Conservation (phyloP, 805 yeast genomes). For the Metschnikowia drakensbergensis region DNA sequence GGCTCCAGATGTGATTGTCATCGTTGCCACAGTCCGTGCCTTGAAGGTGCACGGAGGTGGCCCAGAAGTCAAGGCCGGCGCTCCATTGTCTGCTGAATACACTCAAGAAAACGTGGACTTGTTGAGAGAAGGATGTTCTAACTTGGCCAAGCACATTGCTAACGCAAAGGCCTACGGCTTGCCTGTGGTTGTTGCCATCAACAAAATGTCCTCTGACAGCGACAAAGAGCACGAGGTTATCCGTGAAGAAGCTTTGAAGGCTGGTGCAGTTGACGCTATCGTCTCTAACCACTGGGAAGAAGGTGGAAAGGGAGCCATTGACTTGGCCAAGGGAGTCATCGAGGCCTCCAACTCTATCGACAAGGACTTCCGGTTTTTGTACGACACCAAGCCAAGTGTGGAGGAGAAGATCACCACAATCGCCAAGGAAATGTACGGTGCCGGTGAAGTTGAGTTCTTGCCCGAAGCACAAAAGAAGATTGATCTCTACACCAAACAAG, state of each 20-base stretch:
- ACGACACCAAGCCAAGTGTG: conserved; percentile 49
- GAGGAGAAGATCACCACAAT: conserved; percentile 66
- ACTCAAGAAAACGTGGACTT: conserved; percentile 66
- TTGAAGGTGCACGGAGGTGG: conserved; percentile 87
- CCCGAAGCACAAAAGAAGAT: conserved; percentile 69
- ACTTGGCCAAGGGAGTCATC: conserved; percentile 67
- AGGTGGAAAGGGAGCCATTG: conserved; percentile 80
- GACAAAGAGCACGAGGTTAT: conserved; percentile 66
- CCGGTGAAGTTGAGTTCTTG: conserved; percentile 63
- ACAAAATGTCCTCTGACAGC: conserved; percentile 72
- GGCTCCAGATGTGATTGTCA: conserved; percentile 70
- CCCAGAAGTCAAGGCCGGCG: conserved; percentile 84
- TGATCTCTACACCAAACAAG: conserved; percentile 65
- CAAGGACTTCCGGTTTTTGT: conserved; percentile 50
- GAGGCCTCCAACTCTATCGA: conserved; percentile 51
- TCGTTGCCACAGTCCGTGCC: conserved; percentile 83
- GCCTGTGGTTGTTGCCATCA: conserved; percentile 80
- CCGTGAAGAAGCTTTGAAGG: conserved; percentile 61
- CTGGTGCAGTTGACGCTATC: conserved; percentile 78
- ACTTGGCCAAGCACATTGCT: conserved; percentile 70
- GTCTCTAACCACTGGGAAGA: conserved; percentile 84
- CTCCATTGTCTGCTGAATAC: conserved; percentile 70
- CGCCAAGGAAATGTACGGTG: conserved; percentile 77
- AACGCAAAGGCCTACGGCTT: conserved; percentile 70
- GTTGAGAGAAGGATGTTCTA: conserved; percentile 66